phyloP scores from a whole-genome alignment of 1,139 yeast species.

The Zygosaccharomyces sapae region DNA sequence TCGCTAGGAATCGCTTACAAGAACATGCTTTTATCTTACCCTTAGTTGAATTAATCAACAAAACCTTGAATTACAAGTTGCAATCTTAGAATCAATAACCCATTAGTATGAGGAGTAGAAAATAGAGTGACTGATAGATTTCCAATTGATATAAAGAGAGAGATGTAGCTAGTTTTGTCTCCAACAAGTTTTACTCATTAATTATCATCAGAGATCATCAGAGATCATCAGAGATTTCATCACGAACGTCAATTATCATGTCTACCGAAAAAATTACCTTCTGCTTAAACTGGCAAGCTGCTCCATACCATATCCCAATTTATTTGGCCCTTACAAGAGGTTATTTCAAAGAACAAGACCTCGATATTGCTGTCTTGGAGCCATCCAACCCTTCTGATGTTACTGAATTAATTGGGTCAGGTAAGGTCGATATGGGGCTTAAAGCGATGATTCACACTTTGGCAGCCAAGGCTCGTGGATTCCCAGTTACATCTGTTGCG shows the following conservation, averaged over 20 bases:
- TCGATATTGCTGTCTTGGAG: slow-evolving; percentile 51
- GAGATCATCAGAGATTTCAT: no score
- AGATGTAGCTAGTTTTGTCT: no score
- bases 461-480: slow-evolving; percentile 58
- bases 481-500: slow-evolving; percentile 54
- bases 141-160: no score
- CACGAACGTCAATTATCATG: slow-evolving; percentile 21
- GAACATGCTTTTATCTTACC: neutral
- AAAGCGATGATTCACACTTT: slow-evolving; percentile 60
- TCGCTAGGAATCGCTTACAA: neutral
- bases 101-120: no score
- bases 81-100: slow-evolving; percentile 2
- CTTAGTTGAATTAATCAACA: neutral
- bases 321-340: slow-evolving; percentile 51
- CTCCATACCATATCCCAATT: slow-evolving; percentile 55
- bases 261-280: slow-evolving; percentile 50
- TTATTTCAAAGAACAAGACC: slow-evolving; percentile 48
- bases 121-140: no score
- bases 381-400: slow-evolving; percentile 59
- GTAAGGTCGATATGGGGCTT: slow-evolving; percentile 56
- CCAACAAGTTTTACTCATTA: no score
- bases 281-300: slow-evolving; percentile 53
- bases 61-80: slow-evolving; percentile 4
- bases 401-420: slow-evolving; percentile 54
- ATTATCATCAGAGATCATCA: no score